Evolutionary conservation across 148 eudicot genomes (phyloP), one percentile per base, ranked within the genome.

Genomic region (Rhododendron vialii): DNA sequence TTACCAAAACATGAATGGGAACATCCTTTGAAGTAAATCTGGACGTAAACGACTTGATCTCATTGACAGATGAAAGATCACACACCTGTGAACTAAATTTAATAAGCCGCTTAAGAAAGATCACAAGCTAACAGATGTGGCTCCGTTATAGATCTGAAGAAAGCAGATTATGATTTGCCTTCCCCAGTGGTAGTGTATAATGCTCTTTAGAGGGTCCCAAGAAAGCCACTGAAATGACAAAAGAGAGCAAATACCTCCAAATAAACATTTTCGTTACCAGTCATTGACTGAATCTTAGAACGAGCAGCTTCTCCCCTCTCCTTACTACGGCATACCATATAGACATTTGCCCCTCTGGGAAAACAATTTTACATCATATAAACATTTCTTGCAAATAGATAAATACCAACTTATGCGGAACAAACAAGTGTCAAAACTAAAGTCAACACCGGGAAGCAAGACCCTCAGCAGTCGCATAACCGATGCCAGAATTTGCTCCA

Each of bases 401-500:
- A 57, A 48, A 28, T 50, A 36, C 30, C 30, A 51, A 30, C 73
- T 45, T 50, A 63, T 41, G 59, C 74, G 59, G 88, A 87, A 79
- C 12, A 73, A 57, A 43, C 7, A 84, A 41, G 85, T 14, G 5
- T 35, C 24, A 80, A 84, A 85, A 84, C 65, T 71, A 86, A 81
- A 50, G 47, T 30, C 38, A 86, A 76, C 77, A 97, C 99, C 99
- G 92, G 84, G 98, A 92, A 85, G 99, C 99, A 81, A 97, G 95
- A 51, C 96, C 98, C 90, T 94, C 90, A 24, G 99, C 98, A 83
- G 96, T 90, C 14, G 99, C 92, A 90, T 89, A 94, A 82, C 99
- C 99, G 85, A 97, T 93, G 84, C 99, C 99, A 30, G 98, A 90
- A 90, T 97, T 97, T 20, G 99, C 99, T 86, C 99, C 99, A 13